These are phyloP conservation scores for rapeseed (Brassica napus) DNA, from an alignment of 345 rosid genomes.

Conservation along the genomic window Da-Ae NC_063438.1:22180501-22181000, in stretches of 20 bases:
- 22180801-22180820: background rate
- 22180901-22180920: background rate
- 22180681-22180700: background rate
- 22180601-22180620: background rate
- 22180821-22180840: slow-evolving; percentile 12
- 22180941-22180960: slow-evolving; percentile 13
- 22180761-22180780: background rate
- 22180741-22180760: no score
- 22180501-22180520: slow-evolving; percentile 2
- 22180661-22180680: background rate
- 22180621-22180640: background rate
- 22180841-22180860: slow-evolving; percentile 2
- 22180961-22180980: background rate
- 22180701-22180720: background rate
- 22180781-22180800: background rate
- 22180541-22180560: background rate
- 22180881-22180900: background rate
- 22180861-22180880: background rate
- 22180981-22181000: background rate
- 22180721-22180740: no score
- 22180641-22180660: background rate
- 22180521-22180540: background rate
- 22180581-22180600: slow-evolving; percentile 3
- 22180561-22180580: background rate
- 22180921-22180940: background rate